Evolutionary conservation across 176 grass and related monocot species (phyloP).

Genomic region (Guadua angustifolia): DNA sequence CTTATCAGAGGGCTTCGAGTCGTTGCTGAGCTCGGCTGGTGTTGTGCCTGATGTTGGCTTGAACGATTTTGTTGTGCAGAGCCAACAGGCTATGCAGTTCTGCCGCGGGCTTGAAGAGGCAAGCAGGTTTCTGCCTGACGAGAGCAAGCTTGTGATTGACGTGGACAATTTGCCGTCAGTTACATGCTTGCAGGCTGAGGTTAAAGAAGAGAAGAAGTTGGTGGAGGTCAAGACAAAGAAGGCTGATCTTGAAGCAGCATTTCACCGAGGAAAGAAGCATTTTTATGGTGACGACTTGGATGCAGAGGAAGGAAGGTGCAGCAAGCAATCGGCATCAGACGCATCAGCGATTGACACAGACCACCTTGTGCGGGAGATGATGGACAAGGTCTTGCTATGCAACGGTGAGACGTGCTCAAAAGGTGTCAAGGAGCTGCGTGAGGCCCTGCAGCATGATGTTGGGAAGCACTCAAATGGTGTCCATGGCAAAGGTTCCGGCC

Average conservation of each 20-base stretch:
- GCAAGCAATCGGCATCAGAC: slow-evolving; percentile 70
- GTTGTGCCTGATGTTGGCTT: slow-evolving; percentile 36
- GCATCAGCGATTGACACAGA: slow-evolving; percentile 57
- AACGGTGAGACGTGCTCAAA: slow-evolving; percentile 64
- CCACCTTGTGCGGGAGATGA: slow-evolving; percentile 74
- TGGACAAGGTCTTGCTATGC: slow-evolving; percentile 88
- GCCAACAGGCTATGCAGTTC: slow-evolving; percentile 68
- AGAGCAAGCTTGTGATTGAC: slow-evolving; percentile 73
- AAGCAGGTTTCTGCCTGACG: slow-evolving; percentile 66
- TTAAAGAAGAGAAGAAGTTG: slow-evolving; percentile 44
- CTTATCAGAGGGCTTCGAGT: slow-evolving; percentile 45
- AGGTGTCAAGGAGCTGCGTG: slow-evolving; percentile 68
- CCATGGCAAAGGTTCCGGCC: slow-evolving; percentile 60
- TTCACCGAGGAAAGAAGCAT: slow-evolving; percentile 76
- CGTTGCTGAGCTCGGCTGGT: slow-evolving; percentile 36
- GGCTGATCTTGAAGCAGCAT: slow-evolving; percentile 19
- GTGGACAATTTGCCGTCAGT: slow-evolving; percentile 39
- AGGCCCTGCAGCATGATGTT: slow-evolving; percentile 60
- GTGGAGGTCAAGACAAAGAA: slow-evolving; percentile 50
- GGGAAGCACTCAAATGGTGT: slow-evolving; percentile 43
- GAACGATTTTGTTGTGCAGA: slow-evolving; percentile 47
- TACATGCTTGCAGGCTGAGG: not conserved
- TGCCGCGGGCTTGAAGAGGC: slow-evolving; percentile 63
- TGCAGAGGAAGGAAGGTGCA: slow-evolving; percentile 77
- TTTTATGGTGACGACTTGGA: slow-evolving; percentile 68